phyloP scores from a whole-genome alignment of 1,284 basidiomycete species.

The Marasmius sp. region DNA sequence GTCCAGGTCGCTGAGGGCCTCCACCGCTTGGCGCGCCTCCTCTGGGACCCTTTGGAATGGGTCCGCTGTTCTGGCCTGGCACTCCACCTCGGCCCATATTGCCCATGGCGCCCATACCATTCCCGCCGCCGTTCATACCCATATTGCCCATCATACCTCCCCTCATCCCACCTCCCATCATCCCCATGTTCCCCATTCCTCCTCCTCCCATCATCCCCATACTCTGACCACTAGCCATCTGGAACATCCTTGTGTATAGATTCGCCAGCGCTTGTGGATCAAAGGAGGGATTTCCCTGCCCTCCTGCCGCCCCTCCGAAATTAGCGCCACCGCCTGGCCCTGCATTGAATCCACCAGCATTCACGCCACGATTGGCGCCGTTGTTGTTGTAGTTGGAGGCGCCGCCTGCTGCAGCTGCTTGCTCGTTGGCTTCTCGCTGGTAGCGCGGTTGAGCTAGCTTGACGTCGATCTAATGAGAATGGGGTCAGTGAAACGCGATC shows the following conservation, averaged over 20 bases:
- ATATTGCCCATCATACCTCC: slow-evolving; percentile 48
- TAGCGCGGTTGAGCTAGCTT: slow-evolving; percentile 90
- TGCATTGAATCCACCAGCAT: slow-evolving; percentile 19
- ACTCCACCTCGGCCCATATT: slow-evolving; percentile 31
- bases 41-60: slow-evolving; percentile 68
- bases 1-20: slow-evolving; percentile 71
- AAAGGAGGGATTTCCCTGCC: slow-evolving; percentile 45
- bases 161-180: slow-evolving; percentile 36
- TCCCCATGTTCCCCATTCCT: slow-evolving; percentile 37
- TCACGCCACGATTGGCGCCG: slow-evolving; percentile 18
- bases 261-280: slow-evolving; percentile 80
- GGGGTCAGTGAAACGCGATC: slow-evolving; percentile 8
- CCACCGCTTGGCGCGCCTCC: slow-evolving; percentile 59
- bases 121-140: slow-evolving; percentile 26
- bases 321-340: slow-evolving; percentile 34
- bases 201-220: slow-evolving; percentile 47
- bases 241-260: slow-evolving; percentile 83
- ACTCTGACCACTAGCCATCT: slow-evolving; percentile 59
- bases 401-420: slow-evolving; percentile 24
- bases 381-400: slow-evolving; percentile 12
- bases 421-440: slow-evolving; percentile 53
- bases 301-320: slow-evolving; percentile 22
- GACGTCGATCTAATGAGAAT: slow-evolving; percentile 77
- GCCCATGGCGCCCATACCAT: slow-evolving; percentile 26
- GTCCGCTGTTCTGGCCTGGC: slow-evolving; percentile 32